These are phyloP conservation scores for Cinchona pubescens DNA, from an alignment of 257 asterid genomes.

Conservation along the genomic window DNA sequence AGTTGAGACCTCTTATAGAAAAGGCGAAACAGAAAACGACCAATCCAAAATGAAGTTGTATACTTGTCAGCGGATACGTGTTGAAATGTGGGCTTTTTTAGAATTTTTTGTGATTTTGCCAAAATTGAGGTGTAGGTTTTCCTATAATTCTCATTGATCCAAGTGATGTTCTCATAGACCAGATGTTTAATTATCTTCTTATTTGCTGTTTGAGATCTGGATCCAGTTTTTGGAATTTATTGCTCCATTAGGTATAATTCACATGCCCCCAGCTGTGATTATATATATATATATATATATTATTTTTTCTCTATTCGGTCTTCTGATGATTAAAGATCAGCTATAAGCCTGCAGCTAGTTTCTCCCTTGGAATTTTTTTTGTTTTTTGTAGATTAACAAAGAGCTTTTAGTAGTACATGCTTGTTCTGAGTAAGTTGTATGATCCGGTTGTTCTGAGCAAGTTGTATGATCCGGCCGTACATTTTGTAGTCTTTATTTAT, in stretches of 20 bases:
- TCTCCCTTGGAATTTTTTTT: not conserved
- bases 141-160: conserved; percentile 2
- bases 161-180: not conserved
- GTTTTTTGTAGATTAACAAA: not conserved
- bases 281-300: too few relatives aligned
- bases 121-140: conserved; percentile 1
- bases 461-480: too few relatives aligned
- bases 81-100: conserved; percentile 15
- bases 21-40: conserved; percentile 87
- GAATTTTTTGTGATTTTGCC: not conserved
- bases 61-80: conserved; percentile 10
- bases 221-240: too few relatives aligned
- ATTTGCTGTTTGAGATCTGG: not conserved
- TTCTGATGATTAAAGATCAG: not conserved
- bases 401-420: too few relatives aligned
- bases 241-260: not conserved
- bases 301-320: not conserved
- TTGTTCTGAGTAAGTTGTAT: too few relatives aligned
- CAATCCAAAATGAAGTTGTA: conserved; percentile 42
- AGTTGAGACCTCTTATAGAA: conserved; percentile 94
- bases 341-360: not conserved
- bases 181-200: not conserved
- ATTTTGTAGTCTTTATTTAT: too few relatives aligned
- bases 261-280: not conserved
- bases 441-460: too few relatives aligned